Evolutionary conservation across 2,329 filamentous ascomycete genomes (phyloP).

Genomic region (Diaporthe amygdali): DNA sequence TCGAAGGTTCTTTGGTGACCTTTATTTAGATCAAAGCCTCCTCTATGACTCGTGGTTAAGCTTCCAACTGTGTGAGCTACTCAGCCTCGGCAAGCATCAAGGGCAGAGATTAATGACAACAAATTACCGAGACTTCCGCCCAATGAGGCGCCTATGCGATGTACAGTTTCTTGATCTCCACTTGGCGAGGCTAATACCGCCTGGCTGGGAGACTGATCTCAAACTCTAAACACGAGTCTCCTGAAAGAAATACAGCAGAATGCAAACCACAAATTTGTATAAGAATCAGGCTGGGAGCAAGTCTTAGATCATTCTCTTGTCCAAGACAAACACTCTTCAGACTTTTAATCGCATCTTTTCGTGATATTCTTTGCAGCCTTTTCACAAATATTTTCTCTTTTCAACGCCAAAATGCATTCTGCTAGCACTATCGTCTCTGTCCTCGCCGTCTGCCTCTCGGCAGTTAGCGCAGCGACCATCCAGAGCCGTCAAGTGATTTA

Average conservation of each 20-base stretch:
- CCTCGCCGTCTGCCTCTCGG: background rate
- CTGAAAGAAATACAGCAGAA: background rate
- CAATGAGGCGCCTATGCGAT: background rate
- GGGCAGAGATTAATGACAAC: background rate
- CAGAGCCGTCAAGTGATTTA: background rate
- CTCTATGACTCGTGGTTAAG: background rate
- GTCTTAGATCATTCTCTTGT: rapidly evolving
- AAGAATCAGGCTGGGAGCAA: background rate
- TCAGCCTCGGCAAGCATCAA: background rate
- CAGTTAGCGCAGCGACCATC: background rate
- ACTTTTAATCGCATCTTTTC: background rate
- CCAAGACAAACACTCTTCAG: background rate
- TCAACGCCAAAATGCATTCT: background rate
- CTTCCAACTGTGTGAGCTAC: background rate
- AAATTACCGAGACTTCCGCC: background rate
- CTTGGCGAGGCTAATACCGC: background rate
- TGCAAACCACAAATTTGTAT: background rate
- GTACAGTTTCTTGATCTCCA: background rate
- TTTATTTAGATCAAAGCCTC: background rate
- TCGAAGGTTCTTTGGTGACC: background rate
- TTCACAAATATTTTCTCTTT: background rate
- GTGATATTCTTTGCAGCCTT: background rate
- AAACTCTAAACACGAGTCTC: background rate
- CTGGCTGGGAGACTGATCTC: background rate
- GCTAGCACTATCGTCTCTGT: background rate